Evolutionary conservation across 257 asterid genomes (phyloP).

Genomic region (Solanum neorickii): DNA sequence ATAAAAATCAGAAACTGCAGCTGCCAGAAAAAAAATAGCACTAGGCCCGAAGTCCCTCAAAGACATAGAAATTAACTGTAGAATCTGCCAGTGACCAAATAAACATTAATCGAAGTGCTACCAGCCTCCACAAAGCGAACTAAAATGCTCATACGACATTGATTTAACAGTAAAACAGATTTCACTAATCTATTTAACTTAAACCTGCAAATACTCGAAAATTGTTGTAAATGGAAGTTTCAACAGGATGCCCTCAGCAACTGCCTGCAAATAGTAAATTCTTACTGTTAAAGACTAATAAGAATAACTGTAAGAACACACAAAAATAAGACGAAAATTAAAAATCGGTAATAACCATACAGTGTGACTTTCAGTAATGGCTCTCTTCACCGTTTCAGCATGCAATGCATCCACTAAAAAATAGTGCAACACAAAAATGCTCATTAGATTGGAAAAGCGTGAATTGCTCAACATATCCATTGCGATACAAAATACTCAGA

Average conservation of each 20-base stretch:
- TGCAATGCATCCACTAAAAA: constrained; percentile 33
- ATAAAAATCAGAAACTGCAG: constrained; percentile 95
- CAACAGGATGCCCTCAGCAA: constrained; percentile 48
- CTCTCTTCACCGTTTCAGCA: constrained; percentile 44
- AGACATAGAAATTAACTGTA: constrained; percentile 52
- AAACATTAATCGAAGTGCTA: neutral
- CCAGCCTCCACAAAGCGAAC: neutral
- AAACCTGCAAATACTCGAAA: constrained; percentile 91
- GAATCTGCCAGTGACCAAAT: constrained; percentile 31
- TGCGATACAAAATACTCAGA: neutral
- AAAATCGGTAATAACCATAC: constrained; percentile 20
- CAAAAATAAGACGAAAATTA: neutral
- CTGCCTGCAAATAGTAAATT: constrained; percentile 43
- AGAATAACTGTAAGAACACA: neutral
- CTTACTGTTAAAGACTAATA: neutral
- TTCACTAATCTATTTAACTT: neutral
- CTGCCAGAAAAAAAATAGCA: constrained; percentile 83
- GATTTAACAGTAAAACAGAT: neutral
- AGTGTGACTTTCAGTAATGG: constrained; percentile 32
- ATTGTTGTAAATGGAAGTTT: constrained; percentile 86
- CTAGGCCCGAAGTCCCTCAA: constrained; percentile 42
- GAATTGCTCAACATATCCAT: neutral
- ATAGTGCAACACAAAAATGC: constrained; percentile 1
- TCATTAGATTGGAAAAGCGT: neutral
- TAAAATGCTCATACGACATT: neutral